These are phyloP conservation scores for Stentor coeruleus DNA, from an alignment of 73 alveolate genomes.

Conservation along the genomic window DNA sequence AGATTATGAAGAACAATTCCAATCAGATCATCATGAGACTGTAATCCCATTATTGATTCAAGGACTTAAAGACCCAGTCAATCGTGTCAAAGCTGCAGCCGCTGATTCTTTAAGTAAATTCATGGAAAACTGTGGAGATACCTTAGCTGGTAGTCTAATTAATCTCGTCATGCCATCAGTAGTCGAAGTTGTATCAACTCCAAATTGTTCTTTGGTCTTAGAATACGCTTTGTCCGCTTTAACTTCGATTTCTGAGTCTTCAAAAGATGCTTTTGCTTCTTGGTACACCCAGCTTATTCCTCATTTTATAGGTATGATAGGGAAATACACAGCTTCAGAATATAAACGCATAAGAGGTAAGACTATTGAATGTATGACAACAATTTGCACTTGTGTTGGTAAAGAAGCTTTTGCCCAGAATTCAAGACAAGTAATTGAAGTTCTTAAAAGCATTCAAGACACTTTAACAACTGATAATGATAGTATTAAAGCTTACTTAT, in stretches of 20 bases:
- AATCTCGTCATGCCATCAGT: constrained; percentile 37
- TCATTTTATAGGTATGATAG: constrained; percentile 44
- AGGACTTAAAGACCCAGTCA: constrained; percentile 51
- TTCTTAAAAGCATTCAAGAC: constrained; percentile 59
- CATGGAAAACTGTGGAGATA: constrained; percentile 47
- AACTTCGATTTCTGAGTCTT: constrained; percentile 77
- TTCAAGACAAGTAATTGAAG: constrained; percentile 45
- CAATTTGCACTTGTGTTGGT: constrained; percentile 71
- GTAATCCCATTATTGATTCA: constrained; percentile 54
- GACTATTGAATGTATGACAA: constrained; percentile 71
- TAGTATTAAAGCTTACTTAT: constrained; percentile 70
- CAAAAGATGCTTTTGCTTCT: constrained; percentile 59
- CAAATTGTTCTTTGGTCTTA: constrained; percentile 63
- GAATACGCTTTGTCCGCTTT: constrained; percentile 77
- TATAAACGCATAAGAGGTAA: constrained; percentile 78
- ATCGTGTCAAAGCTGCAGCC: constrained; percentile 64
- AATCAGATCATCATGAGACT: constrained; percentile 59
- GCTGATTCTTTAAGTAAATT: constrained; percentile 58
- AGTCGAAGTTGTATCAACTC: constrained; percentile 8
- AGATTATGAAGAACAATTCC: constrained; percentile 74
- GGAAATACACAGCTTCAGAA: constrained; percentile 43
- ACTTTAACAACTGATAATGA: constrained; percentile 54
- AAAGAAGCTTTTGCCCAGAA: constrained; percentile 63
- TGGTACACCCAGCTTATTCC: constrained; percentile 57
- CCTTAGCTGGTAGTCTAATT: constrained; percentile 36